Conservation (phyloP, 2,329 filamentous ascomycete genomes). For the Phialophora verrucosa region DNA sequence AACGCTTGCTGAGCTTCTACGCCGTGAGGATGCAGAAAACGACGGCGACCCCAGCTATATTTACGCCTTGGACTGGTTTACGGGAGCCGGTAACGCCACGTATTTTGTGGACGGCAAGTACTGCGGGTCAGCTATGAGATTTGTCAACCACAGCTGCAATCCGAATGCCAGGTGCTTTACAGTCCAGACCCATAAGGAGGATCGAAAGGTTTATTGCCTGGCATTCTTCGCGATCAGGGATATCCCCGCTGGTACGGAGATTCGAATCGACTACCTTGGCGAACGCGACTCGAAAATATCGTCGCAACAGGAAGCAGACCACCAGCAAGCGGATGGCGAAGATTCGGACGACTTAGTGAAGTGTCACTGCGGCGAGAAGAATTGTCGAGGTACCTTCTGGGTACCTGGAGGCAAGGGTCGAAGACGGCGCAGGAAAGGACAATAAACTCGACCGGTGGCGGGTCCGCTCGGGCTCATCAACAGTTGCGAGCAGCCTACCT, state of each 20-base stretch:
- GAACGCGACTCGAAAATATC: slow-evolving; percentile 20
- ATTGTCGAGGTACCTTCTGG: slow-evolving; percentile 55
- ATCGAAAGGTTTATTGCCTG: slow-evolving; percentile 51
- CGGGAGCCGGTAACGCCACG: slow-evolving; percentile 34
- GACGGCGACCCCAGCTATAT: slow-evolving; percentile 48
- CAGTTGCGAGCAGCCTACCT: background rate
- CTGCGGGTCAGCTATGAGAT: slow-evolving; percentile 51
- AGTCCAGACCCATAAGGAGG: slow-evolving; percentile 50
- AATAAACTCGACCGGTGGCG: background rate
- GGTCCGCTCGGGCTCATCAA: background rate
- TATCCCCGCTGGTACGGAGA: slow-evolving; percentile 50
- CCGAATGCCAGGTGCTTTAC: slow-evolving; percentile 55
- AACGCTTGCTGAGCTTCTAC: slow-evolving; percentile 45
- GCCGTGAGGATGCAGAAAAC: slow-evolving; percentile 45
- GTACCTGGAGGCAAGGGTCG: slow-evolving; percentile 22
- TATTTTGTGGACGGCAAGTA: slow-evolving; percentile 53
- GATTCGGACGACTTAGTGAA: slow-evolving; percentile 48
- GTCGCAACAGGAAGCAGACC: slow-evolving; percentile 19
- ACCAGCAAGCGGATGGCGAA: slow-evolving; percentile 27
- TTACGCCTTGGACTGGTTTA: slow-evolving; percentile 50
- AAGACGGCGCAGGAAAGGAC: slow-evolving; percentile 22
- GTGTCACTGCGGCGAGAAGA: slow-evolving; percentile 52
- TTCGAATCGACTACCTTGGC: slow-evolving; percentile 54
- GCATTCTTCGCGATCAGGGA: slow-evolving; percentile 55
- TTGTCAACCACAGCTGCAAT: slow-evolving; percentile 57